Base-by-base conservation (phyloP, 169 alveolate species). In the Cyclospora cayetanensis region DNA sequence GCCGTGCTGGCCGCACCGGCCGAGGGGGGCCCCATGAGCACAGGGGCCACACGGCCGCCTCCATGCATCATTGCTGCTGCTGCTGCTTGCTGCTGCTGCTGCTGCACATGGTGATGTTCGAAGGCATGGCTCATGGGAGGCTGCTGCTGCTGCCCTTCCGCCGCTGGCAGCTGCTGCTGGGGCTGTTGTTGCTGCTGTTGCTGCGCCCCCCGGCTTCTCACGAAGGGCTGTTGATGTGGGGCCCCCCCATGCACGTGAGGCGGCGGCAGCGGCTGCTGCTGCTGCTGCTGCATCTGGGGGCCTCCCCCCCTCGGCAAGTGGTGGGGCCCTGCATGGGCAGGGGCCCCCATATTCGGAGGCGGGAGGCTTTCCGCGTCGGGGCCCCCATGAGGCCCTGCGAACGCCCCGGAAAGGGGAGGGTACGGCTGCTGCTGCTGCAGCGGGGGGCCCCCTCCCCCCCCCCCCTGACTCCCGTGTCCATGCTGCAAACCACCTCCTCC, bases 341-440 rank as follows among this genome's bases (percentile, higher is more conserved):
- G 72, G 1, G 35, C 72, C 31, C 72, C 72, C 1, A 12, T n/a
- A 0, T 0, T 60, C 15, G 72, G 72, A 31, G 72, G 72, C 0
- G 72, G 72, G 35, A 60, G 15, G 31, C 35, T 5, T n/a, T 60
- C 35, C 35, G 35, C 34, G n/a, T 60, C 72, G n/a, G 72, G 72
- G 72, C 35, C 72, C 72, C 72, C 72, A n/a, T 60, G 72, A 31
- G 72, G 72, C 34, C 72, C 72, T 31, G 15, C 35, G 31, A 20
- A 60, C 72, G n/a, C 72, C n/a, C 34, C 72, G 11, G 72, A 20
- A n/a, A n/a, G n/a, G 72, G 15, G 72, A 60, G 72, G 72, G 31
- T 60, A 60, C n/a, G 72, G 72, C 72, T 60, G 72, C 72, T 60
- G 72, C 34, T 60, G 72, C 72, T 60, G 72, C 72, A 60, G 72